Percentiles rank a stretch among this genome's conserved stretches.
Conservation (phyloP, 805 yeast genomes). For the Candida michaelii region DNA sequence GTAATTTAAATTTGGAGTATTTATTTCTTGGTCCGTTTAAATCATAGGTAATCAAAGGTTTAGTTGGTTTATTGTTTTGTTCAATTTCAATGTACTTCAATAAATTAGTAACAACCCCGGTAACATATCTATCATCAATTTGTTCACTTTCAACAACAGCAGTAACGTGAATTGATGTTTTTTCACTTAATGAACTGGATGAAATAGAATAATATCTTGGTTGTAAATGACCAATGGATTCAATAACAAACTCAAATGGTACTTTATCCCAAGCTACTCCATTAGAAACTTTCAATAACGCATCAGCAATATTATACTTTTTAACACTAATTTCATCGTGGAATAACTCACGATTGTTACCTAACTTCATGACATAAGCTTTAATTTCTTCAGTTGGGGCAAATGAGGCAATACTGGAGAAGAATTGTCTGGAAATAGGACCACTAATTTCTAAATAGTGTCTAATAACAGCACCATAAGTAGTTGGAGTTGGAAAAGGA, state of each 20-base stretch:
- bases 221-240: constrained; percentile 75
- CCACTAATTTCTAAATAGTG: constrained; percentile 90
- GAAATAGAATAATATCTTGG: constrained; percentile 97
- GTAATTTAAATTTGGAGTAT: constrained; percentile 59
- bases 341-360: constrained; percentile 68
- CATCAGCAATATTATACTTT: constrained; percentile 74
- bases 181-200: constrained; percentile 78
- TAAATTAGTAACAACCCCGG: constrained; percentile 91
- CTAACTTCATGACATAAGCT: constrained; percentile 49
- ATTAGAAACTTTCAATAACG: constrained; percentile 58
- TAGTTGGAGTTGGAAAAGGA: constrained; percentile 78
- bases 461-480: constrained; percentile 83
- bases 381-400: constrained; percentile 70
- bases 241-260: constrained; percentile 84
- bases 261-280: constrained; percentile 71
- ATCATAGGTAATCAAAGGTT: constrained; percentile 60
- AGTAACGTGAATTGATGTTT: constrained; percentile 74
- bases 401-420: constrained; percentile 70
- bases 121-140: constrained; percentile 36
- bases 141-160: constrained; percentile 82
- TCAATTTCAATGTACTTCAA: constrained; percentile 66
- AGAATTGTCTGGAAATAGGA: constrained; percentile 85
- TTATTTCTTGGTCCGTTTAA: constrained; percentile 79
- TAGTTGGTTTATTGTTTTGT: constrained; percentile 48
- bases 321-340: constrained; percentile 61